Evolutionary conservation across 371 early-diverging fungal genomes (phyloP), one percentile per base, ranked within the genome.

Genomic region (Rhizopus arrhizus): DNA sequence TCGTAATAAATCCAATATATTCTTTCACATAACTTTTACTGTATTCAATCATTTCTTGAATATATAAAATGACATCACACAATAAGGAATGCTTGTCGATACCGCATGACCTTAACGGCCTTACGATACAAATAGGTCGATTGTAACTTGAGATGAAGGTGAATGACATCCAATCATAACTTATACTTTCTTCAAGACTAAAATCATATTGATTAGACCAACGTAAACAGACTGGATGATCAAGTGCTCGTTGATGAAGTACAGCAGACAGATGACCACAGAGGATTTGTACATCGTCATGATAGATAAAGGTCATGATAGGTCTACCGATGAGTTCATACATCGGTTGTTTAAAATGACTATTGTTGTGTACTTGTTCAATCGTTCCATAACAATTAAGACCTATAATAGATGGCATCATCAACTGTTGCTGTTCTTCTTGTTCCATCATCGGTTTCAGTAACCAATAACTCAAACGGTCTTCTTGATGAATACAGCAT

Each of bases 321-420:
- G 69, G 69, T 28, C 58, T 47, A 16, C 69, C 69, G 7, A 61
- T 2, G n/a, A 64, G 33, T 46, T 63, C 64, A 9, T 13, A 5
- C 1, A 36, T 29, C 3, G 56, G 47, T 36, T 68, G 68, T 11
- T 56, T 41, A 10, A 15, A 48, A 38, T 7, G 64, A 49, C 3
- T 22, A 22, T 22, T 34, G 55, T 28, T 61, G 61, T 45, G 46
- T 28, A 36, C 57, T 28, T 68, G 60, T 41, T 68, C 69, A 45
- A 68, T 68, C 4, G 61, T 64, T 7, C 69, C 69, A 58, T 58
- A 64, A n/a, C 61, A 61, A 48, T 63, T 68, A 13, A 68, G 46
- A 12, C 64, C 38, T 10, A 68, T n/a, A 4, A 68, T 47, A 13
- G 64, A 58, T n/a, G 54, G 43, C 3, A 53, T 2, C 12, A 32